A percentile compares a stretch with the other conserved stretches of the same genome.
phyloP scores from a whole-genome alignment of 2,329 filamentous ascomycete genomes.

The Xylariaceae sp. region DNA sequence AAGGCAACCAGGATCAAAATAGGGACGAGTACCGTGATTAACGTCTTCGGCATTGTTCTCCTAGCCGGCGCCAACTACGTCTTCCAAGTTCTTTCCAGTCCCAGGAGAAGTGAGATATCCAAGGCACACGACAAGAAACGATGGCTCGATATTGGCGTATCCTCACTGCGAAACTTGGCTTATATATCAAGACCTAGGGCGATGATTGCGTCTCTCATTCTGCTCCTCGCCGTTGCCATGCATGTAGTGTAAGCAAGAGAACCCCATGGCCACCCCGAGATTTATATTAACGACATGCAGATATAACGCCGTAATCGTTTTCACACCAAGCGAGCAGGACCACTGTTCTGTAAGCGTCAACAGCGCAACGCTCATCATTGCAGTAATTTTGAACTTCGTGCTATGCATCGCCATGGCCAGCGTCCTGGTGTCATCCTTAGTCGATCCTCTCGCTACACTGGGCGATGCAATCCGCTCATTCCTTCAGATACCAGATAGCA shows the following conservation, averaged over 20 bases:
- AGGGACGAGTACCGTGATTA: constrained; percentile 42
- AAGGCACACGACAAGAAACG: constrained; percentile 40
- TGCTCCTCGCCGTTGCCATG: constrained; percentile 40
- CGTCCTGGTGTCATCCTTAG: constrained; percentile 24
- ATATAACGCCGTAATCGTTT: constrained; percentile 49
- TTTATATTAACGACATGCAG: constrained; percentile 28
- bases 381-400: constrained; percentile 30
- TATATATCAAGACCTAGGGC: constrained; percentile 40
- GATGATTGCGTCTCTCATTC: constrained; percentile 36
- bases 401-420: constrained; percentile 28
- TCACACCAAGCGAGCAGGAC: constrained; percentile 32
- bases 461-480: constrained; percentile 33
- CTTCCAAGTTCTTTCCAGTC: constrained; percentile 51
- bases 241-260: constrained; percentile 45
- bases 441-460: constrained; percentile 31
- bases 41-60: constrained; percentile 39
- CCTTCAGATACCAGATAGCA: constrained; percentile 27
- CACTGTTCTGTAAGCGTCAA: constrained; percentile 41
- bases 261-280: neutral
- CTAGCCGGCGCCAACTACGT: constrained; percentile 48
- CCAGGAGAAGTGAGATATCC: constrained; percentile 45
- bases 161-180: constrained; percentile 46
- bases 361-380: constrained; percentile 39
- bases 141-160: constrained; percentile 52
- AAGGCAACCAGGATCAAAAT: constrained; percentile 35